Evolutionary conservation across 2,329 filamentous ascomycete genomes (phyloP), one percentile per base, ranked within the genome.

Genomic region (Aspergillus niger): DNA sequence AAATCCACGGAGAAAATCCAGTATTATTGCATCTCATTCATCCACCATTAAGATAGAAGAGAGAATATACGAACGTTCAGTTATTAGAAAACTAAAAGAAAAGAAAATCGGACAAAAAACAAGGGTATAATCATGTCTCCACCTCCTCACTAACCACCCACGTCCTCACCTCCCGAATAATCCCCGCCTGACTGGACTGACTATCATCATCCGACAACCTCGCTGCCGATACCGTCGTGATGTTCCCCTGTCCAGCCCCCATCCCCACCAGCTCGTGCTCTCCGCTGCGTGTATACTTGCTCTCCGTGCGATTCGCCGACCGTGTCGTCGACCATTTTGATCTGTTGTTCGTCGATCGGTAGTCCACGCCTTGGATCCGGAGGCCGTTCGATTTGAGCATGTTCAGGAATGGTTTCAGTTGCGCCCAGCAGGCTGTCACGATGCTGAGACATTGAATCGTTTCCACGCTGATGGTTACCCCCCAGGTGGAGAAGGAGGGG

Each of bases 381-480:
- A 66, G 59, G 3, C 65, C 65, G 38, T 64, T 67, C 3, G 65
- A 65, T 39, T 64, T 65, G 49, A 67, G 58, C 62, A 65, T 64
- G 5, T 63, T 63, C 15, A 70, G 50, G 53, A 69, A 68, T 0
- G 66, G 68, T 41, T 60, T 68, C 15, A 68, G 47, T 55, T 69
- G 67, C 5, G 62, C 60, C 59, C 64, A 66, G 50, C 64, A 68
- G 26, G 69, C 69, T 0, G 69, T 70, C n/a, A 68, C 62, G 11
- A 70, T 69, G 50, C 69, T 69, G 6, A 65, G 55, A 13, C 67
- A 69, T 41, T 70, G 69, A 7, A 67, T 63, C 1, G 64, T 49
- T 28, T 63, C 58, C 26, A 63, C 55, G 8, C 63, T 59, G 8
- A 70, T 64, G 6, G 64, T 66, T 36, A 65, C 61, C 3, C 64